These are phyloP conservation scores for Trametes hirsuta DNA, from an alignment of 1,284 basidiomycete species.

Conservation along the genomic window DNA sequence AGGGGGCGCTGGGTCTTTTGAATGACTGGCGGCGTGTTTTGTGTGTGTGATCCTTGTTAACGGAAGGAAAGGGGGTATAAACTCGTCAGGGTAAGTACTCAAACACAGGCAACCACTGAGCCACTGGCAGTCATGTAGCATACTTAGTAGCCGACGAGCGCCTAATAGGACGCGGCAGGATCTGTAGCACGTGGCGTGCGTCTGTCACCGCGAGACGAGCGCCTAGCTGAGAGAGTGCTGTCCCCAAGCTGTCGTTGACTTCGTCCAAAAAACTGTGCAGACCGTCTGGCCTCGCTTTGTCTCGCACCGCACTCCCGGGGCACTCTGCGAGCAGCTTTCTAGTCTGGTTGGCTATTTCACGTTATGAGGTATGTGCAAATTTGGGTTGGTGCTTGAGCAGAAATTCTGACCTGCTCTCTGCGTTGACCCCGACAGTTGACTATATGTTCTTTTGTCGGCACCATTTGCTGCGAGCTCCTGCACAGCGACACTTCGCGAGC, in stretches of 20 bases:
- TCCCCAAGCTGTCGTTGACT: conserved; percentile 1
- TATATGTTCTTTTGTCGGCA: conserved; percentile 41
- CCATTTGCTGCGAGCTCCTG: conserved; percentile 35
- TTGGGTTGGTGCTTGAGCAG: neutral
- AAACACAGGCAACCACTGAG: neutral
- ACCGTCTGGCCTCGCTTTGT: conserved; percentile 4
- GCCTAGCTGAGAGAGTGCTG: neutral
- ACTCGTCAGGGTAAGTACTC: too few relatives aligned
- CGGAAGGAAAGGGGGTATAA: too few relatives aligned
- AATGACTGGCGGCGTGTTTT: too few relatives aligned
- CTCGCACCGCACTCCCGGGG: neutral
- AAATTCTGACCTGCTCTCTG: neutral
- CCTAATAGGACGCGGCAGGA: neutral
- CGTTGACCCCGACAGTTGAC: conserved; percentile 29
- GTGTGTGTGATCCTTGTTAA: too few relatives aligned
- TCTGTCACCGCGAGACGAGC: neutral
- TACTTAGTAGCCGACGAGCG: neutral
- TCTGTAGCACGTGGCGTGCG: neutral
- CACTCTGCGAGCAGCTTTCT: conserved; percentile 1
- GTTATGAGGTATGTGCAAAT: conserved; percentile 34
- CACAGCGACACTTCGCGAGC: conserved; percentile 26
- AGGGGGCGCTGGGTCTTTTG: too few relatives aligned
- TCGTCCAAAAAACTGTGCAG: conserved; percentile 9
- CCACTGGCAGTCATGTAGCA: too few relatives aligned
- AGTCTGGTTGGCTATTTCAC: conserved; percentile 18